phyloP scores from a whole-genome alignment of 2,329 filamentous ascomycete genomes.

The Akanthomyces muscarius region DNA sequence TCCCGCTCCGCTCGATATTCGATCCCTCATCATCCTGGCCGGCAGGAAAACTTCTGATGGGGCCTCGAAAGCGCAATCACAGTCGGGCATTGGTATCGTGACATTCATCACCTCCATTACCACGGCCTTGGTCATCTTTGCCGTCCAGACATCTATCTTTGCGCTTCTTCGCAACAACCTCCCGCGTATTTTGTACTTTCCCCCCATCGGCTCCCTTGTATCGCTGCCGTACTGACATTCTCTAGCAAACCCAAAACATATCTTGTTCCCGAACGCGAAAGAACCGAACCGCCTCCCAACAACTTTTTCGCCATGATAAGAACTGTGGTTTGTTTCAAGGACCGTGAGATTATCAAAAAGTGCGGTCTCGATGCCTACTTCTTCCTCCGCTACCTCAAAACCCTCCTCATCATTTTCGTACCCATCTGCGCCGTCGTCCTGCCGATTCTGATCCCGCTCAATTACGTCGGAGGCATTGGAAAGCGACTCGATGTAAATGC shows the following conservation, averaged over 20 bases:
- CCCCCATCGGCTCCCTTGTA: not conserved
- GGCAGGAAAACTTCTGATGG: not conserved
- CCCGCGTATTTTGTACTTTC: constrained; percentile 72
- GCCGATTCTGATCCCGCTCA: constrained; percentile 82
- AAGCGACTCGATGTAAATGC: constrained; percentile 41
- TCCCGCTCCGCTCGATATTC: not conserved
- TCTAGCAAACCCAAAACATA: constrained; percentile 76
- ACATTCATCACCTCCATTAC: constrained; percentile 61
- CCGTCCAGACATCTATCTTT: constrained; percentile 65
- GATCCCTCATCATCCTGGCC: not conserved
- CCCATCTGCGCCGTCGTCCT: constrained; percentile 74
- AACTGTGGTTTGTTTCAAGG: constrained; percentile 62
- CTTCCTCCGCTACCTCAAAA: constrained; percentile 80
- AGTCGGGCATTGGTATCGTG: constrained; percentile 33
- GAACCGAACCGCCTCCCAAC: constrained; percentile 68
- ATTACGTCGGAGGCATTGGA: constrained; percentile 67
- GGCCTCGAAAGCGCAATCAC: not conserved
- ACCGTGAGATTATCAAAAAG: constrained; percentile 85
- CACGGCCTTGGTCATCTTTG: constrained; percentile 60
- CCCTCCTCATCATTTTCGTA: constrained; percentile 83
- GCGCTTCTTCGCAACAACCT: constrained; percentile 72
- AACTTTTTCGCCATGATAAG: constrained; percentile 49
- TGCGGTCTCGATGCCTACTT: constrained; percentile 97
- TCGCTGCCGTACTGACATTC: constrained; percentile 19
- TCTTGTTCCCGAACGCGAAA: constrained; percentile 78